A percentile compares a stretch with the other conserved stretches of the same genome.
Evolutionary conservation across 2,329 filamentous ascomycete genomes (phyloP).

Genomic region (Fusarium pilosicola): DNA sequence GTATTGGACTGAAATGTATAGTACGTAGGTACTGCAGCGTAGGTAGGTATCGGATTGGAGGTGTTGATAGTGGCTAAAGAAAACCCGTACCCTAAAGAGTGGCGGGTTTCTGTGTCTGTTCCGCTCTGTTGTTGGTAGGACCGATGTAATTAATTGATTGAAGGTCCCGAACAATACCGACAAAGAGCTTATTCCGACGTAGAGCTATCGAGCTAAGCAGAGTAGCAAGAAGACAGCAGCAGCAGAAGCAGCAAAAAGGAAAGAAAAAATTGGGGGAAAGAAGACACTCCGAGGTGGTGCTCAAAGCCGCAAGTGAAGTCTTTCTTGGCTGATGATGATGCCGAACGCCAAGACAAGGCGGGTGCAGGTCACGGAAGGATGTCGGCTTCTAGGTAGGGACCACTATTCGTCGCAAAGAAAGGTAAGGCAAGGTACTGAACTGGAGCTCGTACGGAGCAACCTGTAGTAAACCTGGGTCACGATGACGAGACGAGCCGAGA

Average conservation of each 20-base stretch:
- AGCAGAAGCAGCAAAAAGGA: neutral
- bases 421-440: neutral
- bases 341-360: constrained; percentile 34
- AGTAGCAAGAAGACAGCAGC: neutral
- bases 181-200: constrained; percentile 13
- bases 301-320: neutral
- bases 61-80: constrained; percentile 29
- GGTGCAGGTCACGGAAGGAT: constrained; percentile 36
- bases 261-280: neutral
- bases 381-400: constrained; percentile 26
- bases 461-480: constrained; percentile 12
- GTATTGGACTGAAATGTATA: neutral
- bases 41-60: constrained; percentile 6
- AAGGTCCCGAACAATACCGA: constrained; percentile 11
- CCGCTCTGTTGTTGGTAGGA: constrained; percentile 18
- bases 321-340: constrained; percentile 33
- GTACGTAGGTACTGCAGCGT: neutral
- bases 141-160: neutral
- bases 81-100: constrained; percentile 17
- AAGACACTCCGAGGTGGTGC: neutral
- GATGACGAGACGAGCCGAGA: neutral
- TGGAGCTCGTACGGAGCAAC: neutral
- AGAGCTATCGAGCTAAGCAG: constrained; percentile 9
- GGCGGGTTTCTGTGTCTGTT: constrained; percentile 15
- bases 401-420: constrained; percentile 7